Evolutionary conservation across 2,329 filamentous ascomycete genomes (phyloP).

Genomic region (Teratosphaeria zuluensis): DNA sequence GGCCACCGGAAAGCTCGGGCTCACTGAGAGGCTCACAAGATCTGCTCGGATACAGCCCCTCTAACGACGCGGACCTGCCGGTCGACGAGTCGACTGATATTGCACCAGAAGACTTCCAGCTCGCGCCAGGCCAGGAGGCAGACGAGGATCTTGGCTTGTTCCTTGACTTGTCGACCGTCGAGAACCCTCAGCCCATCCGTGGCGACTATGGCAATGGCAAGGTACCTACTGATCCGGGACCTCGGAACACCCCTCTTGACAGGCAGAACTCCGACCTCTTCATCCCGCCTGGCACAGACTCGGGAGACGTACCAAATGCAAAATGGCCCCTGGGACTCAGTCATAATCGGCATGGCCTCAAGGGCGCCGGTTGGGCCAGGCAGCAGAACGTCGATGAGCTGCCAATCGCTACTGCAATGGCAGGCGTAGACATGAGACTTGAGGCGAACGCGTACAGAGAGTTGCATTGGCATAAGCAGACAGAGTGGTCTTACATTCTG

Average conservation of each 20-base stretch:
- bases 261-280: conserved; percentile 32
- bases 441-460: conserved; percentile 25
- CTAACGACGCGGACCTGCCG: conserved; percentile 11
- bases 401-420: conserved; percentile 49
- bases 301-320: conserved; percentile 29
- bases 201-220: conserved; percentile 19
- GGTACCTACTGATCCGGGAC: conserved; percentile 31
- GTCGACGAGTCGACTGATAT: conserved; percentile 24
- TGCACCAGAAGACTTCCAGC: conserved; percentile 26
- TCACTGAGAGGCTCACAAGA: conserved; percentile 24
- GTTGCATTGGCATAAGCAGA: conserved; percentile 26
- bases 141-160: conserved; percentile 30
- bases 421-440: conserved; percentile 51
- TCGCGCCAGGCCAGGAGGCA: conserved; percentile 28
- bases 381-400: conserved; percentile 31
- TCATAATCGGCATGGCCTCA: conserved; percentile 31
- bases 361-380: conserved; percentile 32
- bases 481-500: conserved; percentile 24
- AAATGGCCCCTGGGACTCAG: conserved; percentile 36
- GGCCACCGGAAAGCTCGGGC: conserved; percentile 27
- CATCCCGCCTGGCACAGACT: conserved; percentile 30
- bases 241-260: conserved; percentile 27
- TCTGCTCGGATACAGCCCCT: conserved; percentile 26
- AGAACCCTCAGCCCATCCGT: conserved; percentile 33
- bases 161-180: conserved; percentile 28